Conservation (phyloP, 225 moss, liverwort and hornwort genomes). For the Sphagnum tenellum region DNA sequence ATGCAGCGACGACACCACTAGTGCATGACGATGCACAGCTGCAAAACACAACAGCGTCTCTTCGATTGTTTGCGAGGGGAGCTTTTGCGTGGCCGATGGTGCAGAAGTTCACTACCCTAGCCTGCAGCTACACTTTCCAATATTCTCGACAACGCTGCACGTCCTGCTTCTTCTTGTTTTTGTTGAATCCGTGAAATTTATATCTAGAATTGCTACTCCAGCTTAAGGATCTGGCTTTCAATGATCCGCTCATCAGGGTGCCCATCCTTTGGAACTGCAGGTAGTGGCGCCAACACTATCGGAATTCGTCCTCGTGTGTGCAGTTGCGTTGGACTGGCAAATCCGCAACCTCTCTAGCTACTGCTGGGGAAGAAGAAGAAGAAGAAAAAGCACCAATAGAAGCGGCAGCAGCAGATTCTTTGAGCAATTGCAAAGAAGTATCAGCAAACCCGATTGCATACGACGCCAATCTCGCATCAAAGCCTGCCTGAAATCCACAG, state of each 20-base stretch:
- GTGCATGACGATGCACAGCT: constrained; percentile 17
- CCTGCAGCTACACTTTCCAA: no score
- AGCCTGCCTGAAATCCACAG: neutral
- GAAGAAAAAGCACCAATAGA: no score
- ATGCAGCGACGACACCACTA: constrained; percentile 55
- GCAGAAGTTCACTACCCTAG: neutral
- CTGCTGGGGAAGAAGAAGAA: no score
- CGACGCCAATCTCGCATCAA: constrained; percentile 26
- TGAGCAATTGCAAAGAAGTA: constrained; percentile 23
- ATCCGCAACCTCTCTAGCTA: constrained; percentile 38
- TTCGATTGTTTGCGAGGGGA: constrained; percentile 67
- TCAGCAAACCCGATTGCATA: constrained; percentile 35
- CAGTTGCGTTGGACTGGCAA: constrained; percentile 56
- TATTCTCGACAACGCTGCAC: neutral
- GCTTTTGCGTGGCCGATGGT: constrained; percentile 69
- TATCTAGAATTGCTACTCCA: neutral
- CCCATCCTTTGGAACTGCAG: constrained; percentile 4
- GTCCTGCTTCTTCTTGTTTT: neutral
- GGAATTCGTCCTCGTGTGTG: constrained; percentile 1
- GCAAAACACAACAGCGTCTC: constrained; percentile 4
- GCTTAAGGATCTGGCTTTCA: neutral
- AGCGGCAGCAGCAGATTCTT: constrained; percentile 15
- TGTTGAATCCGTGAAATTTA: neutral
- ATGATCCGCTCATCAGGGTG: neutral
- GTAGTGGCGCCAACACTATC: constrained; percentile 10